A percentile compares a stretch with the other conserved stretches of the same genome.
phyloP scores from a whole-genome alignment of 371 early-diverging fungal genomes.

The Mortierella sp. region DNA sequence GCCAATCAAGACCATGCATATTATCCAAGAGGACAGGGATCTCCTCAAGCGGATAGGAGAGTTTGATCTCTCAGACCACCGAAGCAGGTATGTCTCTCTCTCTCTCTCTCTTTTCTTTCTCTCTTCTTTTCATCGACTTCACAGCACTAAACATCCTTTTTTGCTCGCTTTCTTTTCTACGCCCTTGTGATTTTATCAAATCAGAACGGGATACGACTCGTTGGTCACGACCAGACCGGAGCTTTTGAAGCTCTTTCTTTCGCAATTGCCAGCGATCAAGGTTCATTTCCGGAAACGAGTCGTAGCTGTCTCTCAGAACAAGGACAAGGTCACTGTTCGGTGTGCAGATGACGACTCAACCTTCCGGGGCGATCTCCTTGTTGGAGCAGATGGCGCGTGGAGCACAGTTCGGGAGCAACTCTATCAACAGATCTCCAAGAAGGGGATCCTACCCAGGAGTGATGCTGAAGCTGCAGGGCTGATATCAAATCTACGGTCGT shows the following conservation, averaged over 20 bases:
- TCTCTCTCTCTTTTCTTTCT: not conserved
- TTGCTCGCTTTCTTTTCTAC: not conserved
- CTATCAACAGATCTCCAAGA: slow-evolving; percentile 25
- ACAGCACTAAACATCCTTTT: not conserved
- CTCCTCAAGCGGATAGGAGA: slow-evolving; percentile 34
- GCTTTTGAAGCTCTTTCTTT: slow-evolving; percentile 9
- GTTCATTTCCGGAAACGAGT: slow-evolving; percentile 30
- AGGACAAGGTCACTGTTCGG: slow-evolving; percentile 26
- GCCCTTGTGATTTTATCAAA: no score
- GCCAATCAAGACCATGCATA: slow-evolving; percentile 22
- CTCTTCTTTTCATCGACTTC: not conserved
- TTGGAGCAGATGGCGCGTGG: slow-evolving; percentile 37
- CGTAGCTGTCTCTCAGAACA: slow-evolving; percentile 15
- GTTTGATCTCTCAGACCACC: slow-evolving; percentile 32
- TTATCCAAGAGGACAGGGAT: slow-evolving; percentile 13
- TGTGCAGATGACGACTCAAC: slow-evolving; percentile 20
- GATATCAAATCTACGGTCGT: no score
- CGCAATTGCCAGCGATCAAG: slow-evolving; percentile 14
- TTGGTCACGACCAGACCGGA: slow-evolving; percentile 11
- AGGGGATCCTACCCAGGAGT: slow-evolving; percentile 23
- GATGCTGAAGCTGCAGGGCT: slow-evolving; percentile 10
- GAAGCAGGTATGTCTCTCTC: slow-evolving; percentile 16
- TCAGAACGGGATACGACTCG: slow-evolving; percentile 23
- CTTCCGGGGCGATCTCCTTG: slow-evolving; percentile 24
- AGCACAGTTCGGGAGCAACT: slow-evolving; percentile 17